A percentile compares a stretch with the other conserved stretches of the same genome.
Evolutionary conservation across 2,329 filamentous ascomycete species (phyloP).

Genomic region (Calonectria pauciramosa): DNA sequence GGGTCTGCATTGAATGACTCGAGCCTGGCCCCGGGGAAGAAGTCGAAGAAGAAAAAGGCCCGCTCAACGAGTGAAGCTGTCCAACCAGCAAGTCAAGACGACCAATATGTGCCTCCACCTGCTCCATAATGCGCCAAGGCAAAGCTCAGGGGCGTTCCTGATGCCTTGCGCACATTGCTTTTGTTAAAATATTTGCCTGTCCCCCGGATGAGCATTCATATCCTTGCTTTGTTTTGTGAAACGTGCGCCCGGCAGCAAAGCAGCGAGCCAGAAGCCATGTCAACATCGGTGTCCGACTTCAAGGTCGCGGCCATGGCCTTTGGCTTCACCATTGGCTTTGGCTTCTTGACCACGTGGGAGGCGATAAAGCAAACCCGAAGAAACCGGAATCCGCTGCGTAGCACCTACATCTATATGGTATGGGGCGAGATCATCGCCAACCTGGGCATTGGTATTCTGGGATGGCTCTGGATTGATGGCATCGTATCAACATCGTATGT

Average conservation of each 20-base stretch:
- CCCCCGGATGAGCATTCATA: background rate
- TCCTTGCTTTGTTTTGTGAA: background rate
- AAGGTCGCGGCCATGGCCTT: constrained; percentile 49
- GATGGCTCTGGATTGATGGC: constrained; percentile 55
- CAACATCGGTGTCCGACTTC: constrained; percentile 37
- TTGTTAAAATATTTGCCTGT: background rate
- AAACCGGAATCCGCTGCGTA: constrained; percentile 51
- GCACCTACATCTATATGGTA: constrained; percentile 60
- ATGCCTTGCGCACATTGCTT: background rate
- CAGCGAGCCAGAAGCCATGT: background rate
- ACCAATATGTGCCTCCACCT: background rate
- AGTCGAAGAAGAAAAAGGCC: background rate
- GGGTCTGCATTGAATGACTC: background rate
- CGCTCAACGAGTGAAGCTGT: background rate
- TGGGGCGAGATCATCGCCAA: constrained; percentile 61
- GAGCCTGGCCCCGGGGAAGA: background rate
- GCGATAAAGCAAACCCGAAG: constrained; percentile 57
- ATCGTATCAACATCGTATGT: constrained; percentile 49
- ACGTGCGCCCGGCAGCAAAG: background rate
- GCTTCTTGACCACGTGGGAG: constrained; percentile 55
- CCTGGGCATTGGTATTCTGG: constrained; percentile 53
- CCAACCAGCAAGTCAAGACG: background rate
- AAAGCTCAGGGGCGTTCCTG: background rate
- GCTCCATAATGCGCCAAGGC: background rate
- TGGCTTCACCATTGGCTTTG: constrained; percentile 56